phyloP scores from a whole-genome alignment of 345 rosid species.

The Aquilaria malaccensis region DNA sequence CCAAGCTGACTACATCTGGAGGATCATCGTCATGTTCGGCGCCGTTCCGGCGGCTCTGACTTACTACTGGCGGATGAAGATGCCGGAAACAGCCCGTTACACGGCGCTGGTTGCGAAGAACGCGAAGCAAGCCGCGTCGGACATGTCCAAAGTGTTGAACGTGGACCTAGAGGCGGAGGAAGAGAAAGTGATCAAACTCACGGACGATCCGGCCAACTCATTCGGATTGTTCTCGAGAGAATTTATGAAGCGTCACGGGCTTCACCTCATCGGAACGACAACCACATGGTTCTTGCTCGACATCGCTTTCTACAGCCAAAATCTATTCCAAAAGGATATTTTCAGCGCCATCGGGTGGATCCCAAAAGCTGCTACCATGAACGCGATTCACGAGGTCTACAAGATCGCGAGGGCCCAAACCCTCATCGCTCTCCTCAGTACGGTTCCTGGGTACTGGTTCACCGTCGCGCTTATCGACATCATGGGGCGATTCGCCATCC shows the following conservation, averaged over 20 bases:
- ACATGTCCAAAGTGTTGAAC: constrained; percentile 41
- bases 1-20: constrained; percentile 34
- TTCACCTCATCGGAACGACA: constrained; percentile 28
- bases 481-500: constrained; percentile 49
- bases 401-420: constrained; percentile 53
- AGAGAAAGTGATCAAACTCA: constrained; percentile 12
- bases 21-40: constrained; percentile 33
- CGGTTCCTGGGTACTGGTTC: constrained; percentile 70
- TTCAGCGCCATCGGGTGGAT: constrained; percentile 53
- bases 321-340: constrained; percentile 16
- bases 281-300: constrained; percentile 42
- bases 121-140: constrained; percentile 36
- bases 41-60: constrained; percentile 29
- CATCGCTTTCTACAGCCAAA: constrained; percentile 38
- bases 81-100: constrained; percentile 41
- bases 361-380: constrained; percentile 37
- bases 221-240: constrained; percentile 30
- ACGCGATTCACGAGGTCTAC: constrained; percentile 42
- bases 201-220: constrained; percentile 5
- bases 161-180: constrained; percentile 31
- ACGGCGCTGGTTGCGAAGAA: constrained; percentile 41
- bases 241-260: constrained; percentile 31
- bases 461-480: constrained; percentile 47
- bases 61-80: constrained; percentile 33
- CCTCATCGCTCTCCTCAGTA: constrained; percentile 48